Conservation (phyloP, 2,329 filamentous ascomycete species). For the Colletotrichum lupini region DNA sequence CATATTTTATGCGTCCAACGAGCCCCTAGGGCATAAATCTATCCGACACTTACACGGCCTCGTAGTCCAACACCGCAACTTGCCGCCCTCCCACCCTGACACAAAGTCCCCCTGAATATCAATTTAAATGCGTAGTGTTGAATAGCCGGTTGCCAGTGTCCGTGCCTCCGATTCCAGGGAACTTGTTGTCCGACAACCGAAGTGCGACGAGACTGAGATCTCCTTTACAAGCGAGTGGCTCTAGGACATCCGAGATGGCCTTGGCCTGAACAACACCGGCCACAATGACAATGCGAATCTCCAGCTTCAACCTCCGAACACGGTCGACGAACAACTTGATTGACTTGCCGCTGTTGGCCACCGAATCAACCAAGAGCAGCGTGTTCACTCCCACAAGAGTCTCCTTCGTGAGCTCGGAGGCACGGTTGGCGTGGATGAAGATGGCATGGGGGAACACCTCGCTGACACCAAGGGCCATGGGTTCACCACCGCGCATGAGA, state of each 20-base stretch:
- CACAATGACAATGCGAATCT: constrained; percentile 62
- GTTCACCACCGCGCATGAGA: constrained; percentile 72
- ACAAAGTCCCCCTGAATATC: background rate
- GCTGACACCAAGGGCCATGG: constrained; percentile 47
- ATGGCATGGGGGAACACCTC: constrained; percentile 62
- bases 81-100: too few species aligned
- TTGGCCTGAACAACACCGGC: constrained; percentile 64
- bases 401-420: constrained; percentile 52
- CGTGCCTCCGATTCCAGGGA: constrained; percentile 59
- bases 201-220: constrained; percentile 61
- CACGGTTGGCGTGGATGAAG: constrained; percentile 58
- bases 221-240: constrained; percentile 35
- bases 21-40: too few species aligned
- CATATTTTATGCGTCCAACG: too few species aligned
- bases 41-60: too few species aligned
- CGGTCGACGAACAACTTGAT: constrained; percentile 59
- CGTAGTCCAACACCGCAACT: too few species aligned
- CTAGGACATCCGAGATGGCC: constrained; percentile 37
- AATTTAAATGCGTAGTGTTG: constrained; percentile 54
- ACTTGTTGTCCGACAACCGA: constrained; percentile 66
- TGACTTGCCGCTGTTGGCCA: constrained; percentile 67
- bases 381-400: constrained; percentile 53
- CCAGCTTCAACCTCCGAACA: constrained; percentile 52
- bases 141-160: constrained; percentile 71
- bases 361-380: constrained; percentile 68